Evolutionary conservation across 2,329 filamentous ascomycete species (phyloP).

Genomic region (Cercospora sesami): DNA sequence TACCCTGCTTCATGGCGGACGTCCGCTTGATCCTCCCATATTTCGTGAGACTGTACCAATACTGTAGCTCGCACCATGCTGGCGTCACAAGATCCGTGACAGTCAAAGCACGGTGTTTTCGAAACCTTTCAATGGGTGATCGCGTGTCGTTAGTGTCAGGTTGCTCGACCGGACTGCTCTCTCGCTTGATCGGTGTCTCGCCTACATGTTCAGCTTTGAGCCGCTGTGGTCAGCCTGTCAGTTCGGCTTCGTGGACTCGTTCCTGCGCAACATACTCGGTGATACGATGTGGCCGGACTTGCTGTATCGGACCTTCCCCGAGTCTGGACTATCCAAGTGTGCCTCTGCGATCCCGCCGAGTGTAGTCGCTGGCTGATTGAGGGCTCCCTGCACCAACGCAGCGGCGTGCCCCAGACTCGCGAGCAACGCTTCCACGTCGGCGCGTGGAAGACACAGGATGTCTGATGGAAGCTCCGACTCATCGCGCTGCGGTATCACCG

Average conservation of each 20-base stretch:
- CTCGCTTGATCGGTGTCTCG: constrained; percentile 13
- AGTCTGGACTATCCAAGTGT: background rate
- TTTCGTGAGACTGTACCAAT: constrained; percentile 79
- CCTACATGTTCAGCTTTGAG: constrained; percentile 29
- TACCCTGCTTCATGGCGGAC: constrained; percentile 79
- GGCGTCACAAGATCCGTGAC: constrained; percentile 87
- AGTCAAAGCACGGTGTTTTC: constrained; percentile 74
- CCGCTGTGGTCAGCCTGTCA: constrained; percentile 36
- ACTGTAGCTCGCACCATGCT: constrained; percentile 94
- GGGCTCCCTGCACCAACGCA: background rate
- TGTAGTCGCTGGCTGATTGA: constrained; percentile 16
- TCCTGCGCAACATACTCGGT: background rate
- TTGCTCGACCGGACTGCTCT: constrained; percentile 2
- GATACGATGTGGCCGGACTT: constrained; percentile 6
- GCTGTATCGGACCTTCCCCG: background rate
- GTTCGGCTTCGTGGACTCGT: constrained; percentile 12
- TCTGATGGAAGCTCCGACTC: constrained; percentile 24
- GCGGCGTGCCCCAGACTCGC: background rate
- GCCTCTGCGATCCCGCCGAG: constrained; percentile 12
- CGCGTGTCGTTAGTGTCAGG: constrained; percentile 45
- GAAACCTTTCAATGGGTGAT: constrained; percentile 74
- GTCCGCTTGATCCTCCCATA: constrained; percentile 75
- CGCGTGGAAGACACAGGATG: constrained; percentile 21
- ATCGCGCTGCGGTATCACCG: constrained; percentile 25
- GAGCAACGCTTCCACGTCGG: constrained; percentile 8